Evolutionary conservation across 805 yeast genomes (phyloP), one percentile per base, ranked within the genome.

Genomic region (Cyberlindnera maclurae): DNA sequence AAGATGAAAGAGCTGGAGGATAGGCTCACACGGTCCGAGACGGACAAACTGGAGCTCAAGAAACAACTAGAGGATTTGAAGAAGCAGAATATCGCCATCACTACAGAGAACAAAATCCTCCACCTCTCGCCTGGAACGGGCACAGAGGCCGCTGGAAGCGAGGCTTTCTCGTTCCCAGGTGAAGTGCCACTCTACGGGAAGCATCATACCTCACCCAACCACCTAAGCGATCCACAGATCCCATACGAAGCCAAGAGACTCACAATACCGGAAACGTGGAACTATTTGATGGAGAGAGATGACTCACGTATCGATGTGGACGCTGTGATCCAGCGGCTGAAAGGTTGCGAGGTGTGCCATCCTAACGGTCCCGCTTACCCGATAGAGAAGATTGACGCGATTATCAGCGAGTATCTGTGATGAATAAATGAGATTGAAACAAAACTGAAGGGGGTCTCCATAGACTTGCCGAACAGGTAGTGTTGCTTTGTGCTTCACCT

Each of bases 191-290:
- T 46, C 37, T 48, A 49, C 49, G 49, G 54, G 37, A 39, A 40
- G 32, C 38, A 34, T 33, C 26, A 31, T 38, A 45, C 37, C 12
- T 32, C 41, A 12, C 38, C 44, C 22, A 43, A 47, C 24, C 51
- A 44, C 20, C 38, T 42, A 57, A 54, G 40, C 40, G 54, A 42
- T 36, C 47, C 43, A 47, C 60, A 44, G 13, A 46, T 46, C 13
- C 47, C 49, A 15, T 45, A 47, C 29, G 44, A 40, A 10, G 58
- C 62, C 24, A 70, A 72, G 50, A 65, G 83, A 31, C 61, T 85
- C 43, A 85, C 88, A 0, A 65, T 84, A 0, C 77, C 84, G 15
- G 93, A 90, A 2, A 79, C 84, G 3, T 87, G 95, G 95, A 90
- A 86, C 55, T 82, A 81, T 54, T 59, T 87, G 34, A 74, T 27